Percentiles rank a stretch among this genome's conserved stretches.
Evolutionary conservation across 805 yeast genomes (phyloP).

Genomic region (Metschnikowia drakensbergensis): DNA sequence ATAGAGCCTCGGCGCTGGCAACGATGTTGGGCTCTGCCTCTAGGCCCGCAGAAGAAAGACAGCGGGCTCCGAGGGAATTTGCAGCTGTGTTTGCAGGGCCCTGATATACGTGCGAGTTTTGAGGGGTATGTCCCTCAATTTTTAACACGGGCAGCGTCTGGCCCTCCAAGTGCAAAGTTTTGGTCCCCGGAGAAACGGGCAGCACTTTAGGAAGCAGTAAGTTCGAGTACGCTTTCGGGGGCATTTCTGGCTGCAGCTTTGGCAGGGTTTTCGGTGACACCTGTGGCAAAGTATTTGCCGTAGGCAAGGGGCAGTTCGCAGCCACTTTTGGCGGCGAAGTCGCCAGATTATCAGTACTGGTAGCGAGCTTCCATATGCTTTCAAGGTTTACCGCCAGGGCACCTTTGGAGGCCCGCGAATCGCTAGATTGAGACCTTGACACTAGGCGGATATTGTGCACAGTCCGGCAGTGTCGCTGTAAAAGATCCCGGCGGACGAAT

Average conservation of each 20-base stretch:
- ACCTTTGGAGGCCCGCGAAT: background rate
- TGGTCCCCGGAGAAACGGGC: background rate
- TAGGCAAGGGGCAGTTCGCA: background rate
- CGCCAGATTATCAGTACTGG: background rate
- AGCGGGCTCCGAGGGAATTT: background rate
- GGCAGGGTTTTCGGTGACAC: background rate
- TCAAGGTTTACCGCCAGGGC: slow-evolving; percentile 3
- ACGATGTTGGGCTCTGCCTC: slow-evolving; percentile 5
- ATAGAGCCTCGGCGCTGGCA: slow-evolving; percentile 11
- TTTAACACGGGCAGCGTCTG: background rate
- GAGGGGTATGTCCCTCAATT: background rate
- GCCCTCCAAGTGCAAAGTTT: background rate
- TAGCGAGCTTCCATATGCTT: background rate
- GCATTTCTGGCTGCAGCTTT: background rate
- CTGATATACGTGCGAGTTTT: background rate
- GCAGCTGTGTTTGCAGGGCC: background rate
- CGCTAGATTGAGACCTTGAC: slow-evolving; percentile 5
- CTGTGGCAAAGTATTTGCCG: background rate
- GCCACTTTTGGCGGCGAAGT: background rate
- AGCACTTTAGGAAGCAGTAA: background rate
- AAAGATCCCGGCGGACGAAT: slow-evolving; percentile 72
- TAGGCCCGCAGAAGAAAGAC: background rate
- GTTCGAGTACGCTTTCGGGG: background rate
- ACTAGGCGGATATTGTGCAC: slow-evolving; percentile 49
- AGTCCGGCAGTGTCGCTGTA: slow-evolving; percentile 74